phyloP scores from a whole-genome alignment of 2,329 filamentous ascomycete genomes.

The Kalaharituber pfeilii region DNA sequence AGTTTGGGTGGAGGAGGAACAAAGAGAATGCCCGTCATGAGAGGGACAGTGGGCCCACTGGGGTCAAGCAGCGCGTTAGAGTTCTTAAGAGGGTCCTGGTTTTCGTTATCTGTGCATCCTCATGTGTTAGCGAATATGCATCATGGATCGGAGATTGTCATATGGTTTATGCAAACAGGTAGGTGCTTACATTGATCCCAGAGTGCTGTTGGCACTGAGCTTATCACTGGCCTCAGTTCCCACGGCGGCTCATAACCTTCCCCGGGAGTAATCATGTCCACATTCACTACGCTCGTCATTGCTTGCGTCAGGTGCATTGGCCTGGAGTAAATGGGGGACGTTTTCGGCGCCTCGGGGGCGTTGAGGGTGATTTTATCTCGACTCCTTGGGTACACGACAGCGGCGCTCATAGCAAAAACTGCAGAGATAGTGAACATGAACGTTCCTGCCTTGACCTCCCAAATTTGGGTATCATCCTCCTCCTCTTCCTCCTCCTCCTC shows the following conservation, averaged over 20 bases:
- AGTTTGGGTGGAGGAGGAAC: constrained; percentile 4
- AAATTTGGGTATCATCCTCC: too few species aligned
- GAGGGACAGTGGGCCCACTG: constrained; percentile 2
- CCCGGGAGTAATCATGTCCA: constrained; percentile 3
- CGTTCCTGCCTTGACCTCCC: too few species aligned
- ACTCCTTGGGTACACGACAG: background rate
- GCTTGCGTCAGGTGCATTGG: background rate
- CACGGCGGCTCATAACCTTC: too few species aligned
- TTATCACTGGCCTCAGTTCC: constrained; percentile 1
- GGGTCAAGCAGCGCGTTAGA: background rate
- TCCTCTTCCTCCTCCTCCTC: too few species aligned
- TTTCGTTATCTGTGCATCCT: too few species aligned
- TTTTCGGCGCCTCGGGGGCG: background rate
- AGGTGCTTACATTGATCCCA: constrained; percentile 13
- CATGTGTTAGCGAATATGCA: too few species aligned
- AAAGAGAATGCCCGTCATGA: constrained; percentile 11
- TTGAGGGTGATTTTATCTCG: too few species aligned
- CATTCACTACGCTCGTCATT: background rate
- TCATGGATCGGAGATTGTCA: too few species aligned
- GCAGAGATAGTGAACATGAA: too few species aligned
- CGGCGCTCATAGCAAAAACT: too few species aligned
- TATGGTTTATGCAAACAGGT: background rate
- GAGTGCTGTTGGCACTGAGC: constrained; percentile 7
- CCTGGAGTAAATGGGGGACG: background rate
- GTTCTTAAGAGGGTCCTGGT: constrained; percentile 8